Evolutionary conservation across 225 moss, liverwort and hornwort species (phyloP).

Genomic region (Climacium dendroides): DNA sequence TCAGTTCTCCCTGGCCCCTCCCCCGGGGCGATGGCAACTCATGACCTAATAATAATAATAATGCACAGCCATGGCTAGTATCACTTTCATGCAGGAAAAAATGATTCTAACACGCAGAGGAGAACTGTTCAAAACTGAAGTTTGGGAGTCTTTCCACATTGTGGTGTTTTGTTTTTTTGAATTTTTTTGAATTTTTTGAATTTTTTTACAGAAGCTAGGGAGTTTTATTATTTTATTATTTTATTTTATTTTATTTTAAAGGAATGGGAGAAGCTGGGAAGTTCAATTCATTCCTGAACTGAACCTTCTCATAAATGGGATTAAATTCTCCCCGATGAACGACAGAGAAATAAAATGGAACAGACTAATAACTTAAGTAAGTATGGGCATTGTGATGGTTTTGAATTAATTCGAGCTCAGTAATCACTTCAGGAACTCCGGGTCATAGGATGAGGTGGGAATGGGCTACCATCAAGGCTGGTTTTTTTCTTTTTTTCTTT

Average conservation of each 20-base stretch:
- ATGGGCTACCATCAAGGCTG: no score
- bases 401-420: neutral
- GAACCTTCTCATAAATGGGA: neutral
- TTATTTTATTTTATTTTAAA: no score
- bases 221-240: no score
- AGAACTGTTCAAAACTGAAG: neutral
- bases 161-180: neutral
- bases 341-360: neutral
- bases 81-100: neutral
- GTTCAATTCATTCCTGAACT: neutral
- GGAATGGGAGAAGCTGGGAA: fast-evolving
- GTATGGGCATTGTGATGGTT: neutral
- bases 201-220: no score
- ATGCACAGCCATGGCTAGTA: neutral
- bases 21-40: no score
- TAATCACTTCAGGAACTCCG: neutral
- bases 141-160: neutral
- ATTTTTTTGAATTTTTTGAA: neutral
- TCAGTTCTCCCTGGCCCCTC: no score
- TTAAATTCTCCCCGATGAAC: neutral
- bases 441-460: neutral
- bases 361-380: neutral
- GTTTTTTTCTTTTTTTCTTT: no score
- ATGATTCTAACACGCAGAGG: neutral
- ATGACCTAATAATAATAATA: neutral